These are phyloP conservation scores for Dendrobium chrysotoxum DNA, from an alignment of 106 monocot genomes.

Conservation along the genomic window DNA sequence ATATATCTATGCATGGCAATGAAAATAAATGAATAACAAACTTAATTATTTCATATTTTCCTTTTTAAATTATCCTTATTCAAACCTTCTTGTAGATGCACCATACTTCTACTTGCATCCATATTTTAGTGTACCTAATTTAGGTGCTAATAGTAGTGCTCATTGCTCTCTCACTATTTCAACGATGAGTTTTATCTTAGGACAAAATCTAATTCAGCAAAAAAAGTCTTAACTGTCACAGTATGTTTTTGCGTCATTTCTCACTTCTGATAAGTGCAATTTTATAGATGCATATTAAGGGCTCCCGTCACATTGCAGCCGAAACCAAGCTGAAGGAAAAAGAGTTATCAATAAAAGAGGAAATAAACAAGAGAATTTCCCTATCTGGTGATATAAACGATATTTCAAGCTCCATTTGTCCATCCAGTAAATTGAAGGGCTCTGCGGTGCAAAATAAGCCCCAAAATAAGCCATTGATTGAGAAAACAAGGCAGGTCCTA, in stretches of 20 bases:
- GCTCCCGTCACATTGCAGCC: slow-evolving; percentile 61
- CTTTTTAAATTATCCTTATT: too few species aligned
- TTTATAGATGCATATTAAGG: slow-evolving; percentile 62
- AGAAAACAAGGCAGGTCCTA: slow-evolving; percentile 39
- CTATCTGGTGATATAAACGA: slow-evolving; percentile 21
- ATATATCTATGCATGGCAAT: too few species aligned
- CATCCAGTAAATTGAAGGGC: neutral
- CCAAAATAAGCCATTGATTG: slow-evolving; percentile 21
- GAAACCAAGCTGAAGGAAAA: slow-evolving; percentile 41
- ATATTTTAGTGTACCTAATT: too few species aligned
- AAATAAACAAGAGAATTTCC: slow-evolving; percentile 59
- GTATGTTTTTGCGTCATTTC: neutral
- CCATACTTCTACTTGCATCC: too few species aligned
- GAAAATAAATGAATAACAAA: too few species aligned
- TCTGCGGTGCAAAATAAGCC: slow-evolving; percentile 11
- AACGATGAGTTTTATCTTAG: too few species aligned
- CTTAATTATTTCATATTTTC: too few species aligned
- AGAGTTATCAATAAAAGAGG: slow-evolving; percentile 35
- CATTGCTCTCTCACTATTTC: too few species aligned
- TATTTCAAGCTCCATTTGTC: neutral
- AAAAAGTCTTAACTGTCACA: neutral
- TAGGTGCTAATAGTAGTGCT: too few species aligned
- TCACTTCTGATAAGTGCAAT: slow-evolving; percentile 16
- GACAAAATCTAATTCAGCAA: too few species aligned
- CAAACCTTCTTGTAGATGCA: too few species aligned